phyloP scores from a whole-genome alignment of 106 monocot species.

The Apostasia shenzhenica region DNA sequence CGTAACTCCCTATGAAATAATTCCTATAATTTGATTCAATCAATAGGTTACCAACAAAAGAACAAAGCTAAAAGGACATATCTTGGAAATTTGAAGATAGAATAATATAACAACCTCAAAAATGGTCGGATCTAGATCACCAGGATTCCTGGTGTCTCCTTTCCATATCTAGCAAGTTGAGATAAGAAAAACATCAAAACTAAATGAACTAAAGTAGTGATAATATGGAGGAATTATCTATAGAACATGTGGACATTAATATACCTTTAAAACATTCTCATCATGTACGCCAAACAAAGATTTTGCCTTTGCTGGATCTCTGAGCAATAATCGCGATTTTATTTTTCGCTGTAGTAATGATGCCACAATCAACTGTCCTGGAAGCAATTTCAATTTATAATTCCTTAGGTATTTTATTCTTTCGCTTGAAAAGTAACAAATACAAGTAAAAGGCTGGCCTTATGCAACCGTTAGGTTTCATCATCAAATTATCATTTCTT shows the following conservation, averaged over 20 bases:
- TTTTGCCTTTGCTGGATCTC: conserved; percentile 68
- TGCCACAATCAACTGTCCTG: conserved; percentile 91
- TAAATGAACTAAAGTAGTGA: too few relatives aligned
- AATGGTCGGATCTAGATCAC: conserved; percentile 65
- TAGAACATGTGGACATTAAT: background rate
- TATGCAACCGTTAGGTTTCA: too few relatives aligned
- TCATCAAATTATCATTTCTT: too few relatives aligned
- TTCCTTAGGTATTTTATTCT: too few relatives aligned
- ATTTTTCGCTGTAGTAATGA: conserved; percentile 66
- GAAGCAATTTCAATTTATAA: conserved; percentile 1
- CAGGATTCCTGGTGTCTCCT: conserved; percentile 72
- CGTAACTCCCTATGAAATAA: conserved; percentile 79
- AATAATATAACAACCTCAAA: conserved; percentile 48
- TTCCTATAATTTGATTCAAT: conserved; percentile 34
- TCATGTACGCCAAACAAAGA: conserved; percentile 67
- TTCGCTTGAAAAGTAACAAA: too few relatives aligned
- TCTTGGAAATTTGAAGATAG: background rate
- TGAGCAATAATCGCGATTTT: conserved; percentile 51
- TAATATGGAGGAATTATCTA: background rate
- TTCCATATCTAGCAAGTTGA: conserved; percentile 37
- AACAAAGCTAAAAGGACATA: background rate
- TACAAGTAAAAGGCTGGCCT: too few relatives aligned
- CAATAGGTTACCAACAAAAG: conserved; percentile 16
- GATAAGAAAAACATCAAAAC: background rate
- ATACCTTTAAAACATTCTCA: conserved; percentile 44